Evolutionary conservation across 257 asterid species (phyloP).

Genomic region (Primulina eburnea): DNA sequence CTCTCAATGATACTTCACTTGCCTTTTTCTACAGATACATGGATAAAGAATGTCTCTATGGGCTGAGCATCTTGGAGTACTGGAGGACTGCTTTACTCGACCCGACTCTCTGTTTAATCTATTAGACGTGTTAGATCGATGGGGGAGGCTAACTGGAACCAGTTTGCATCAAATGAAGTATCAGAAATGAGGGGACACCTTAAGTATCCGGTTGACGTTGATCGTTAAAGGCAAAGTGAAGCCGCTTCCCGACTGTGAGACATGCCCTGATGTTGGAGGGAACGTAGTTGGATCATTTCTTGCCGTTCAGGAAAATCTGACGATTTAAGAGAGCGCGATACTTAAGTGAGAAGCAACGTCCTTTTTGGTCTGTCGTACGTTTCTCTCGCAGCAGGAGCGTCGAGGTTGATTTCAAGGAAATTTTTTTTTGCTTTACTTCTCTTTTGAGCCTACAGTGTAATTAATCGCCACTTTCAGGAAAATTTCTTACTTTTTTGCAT

Average conservation of each 20-base stretch:
- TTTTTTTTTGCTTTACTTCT: not conserved
- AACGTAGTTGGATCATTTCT: conserved; percentile 75
- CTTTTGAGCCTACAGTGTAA: not conserved
- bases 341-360: not conserved
- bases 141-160: conserved; percentile 87
- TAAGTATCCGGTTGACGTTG: conserved; percentile 87
- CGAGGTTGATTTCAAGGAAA: not conserved
- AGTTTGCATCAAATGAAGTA: conserved; percentile 57
- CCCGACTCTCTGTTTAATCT: conserved; percentile 89
- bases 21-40: conserved; percentile 51
- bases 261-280: conserved; percentile 95
- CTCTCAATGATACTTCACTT: conserved; percentile 11
- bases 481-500: too few species aligned
- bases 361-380: not conserved
- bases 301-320: conserved; percentile 87
- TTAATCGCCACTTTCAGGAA: too few species aligned
- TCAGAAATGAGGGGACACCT: conserved; percentile 92
- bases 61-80: conserved; percentile 91
- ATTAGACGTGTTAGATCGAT: conserved; percentile 68
- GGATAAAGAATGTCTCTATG: conserved; percentile 96
- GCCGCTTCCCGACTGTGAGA: conserved; percentile 64
- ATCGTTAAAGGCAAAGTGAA: conserved; percentile 71
- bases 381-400: not conserved
- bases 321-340: conserved; percentile 37
- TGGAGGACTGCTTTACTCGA: conserved; percentile 75